Conservation (phyloP, 768 basidiomycete genomes). For the Chiua virens region DNA sequence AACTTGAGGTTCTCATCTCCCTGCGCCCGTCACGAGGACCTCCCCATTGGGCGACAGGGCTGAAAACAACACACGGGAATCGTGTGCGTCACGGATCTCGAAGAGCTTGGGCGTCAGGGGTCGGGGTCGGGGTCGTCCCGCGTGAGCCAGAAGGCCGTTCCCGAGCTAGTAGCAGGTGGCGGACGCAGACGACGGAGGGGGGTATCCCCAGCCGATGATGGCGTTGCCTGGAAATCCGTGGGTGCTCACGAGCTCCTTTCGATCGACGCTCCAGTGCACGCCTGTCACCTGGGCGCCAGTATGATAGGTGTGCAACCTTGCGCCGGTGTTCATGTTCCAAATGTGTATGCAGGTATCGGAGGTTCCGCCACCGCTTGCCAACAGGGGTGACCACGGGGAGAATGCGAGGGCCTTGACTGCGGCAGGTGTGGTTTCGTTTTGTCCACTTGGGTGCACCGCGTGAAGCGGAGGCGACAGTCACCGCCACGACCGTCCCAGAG, state of each 20-base stretch:
- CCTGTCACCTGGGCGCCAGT: constrained; percentile 93
- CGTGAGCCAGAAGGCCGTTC: constrained; percentile 8
- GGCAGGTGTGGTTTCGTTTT: constrained; percentile 86
- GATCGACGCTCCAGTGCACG: constrained; percentile 81
- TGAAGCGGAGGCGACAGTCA: constrained; percentile 43
- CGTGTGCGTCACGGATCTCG: constrained; percentile 88
- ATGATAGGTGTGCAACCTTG: constrained; percentile 81
- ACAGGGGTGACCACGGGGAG: constrained; percentile 92
- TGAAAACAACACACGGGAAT: constrained; percentile 85
- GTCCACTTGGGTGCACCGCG: constrained; percentile 80
- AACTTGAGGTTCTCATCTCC: constrained; percentile 97
- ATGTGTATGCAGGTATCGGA: constrained; percentile 89
- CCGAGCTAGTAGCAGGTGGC: constrained; percentile 46
- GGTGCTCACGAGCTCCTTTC: constrained; percentile 88
- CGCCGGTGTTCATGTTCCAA: constrained; percentile 92
- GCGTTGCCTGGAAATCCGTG: constrained; percentile 93
- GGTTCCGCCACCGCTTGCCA: constrained; percentile 94
- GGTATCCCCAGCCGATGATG: constrained; percentile 83
- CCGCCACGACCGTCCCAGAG: constrained; percentile 91
- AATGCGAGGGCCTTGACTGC: constrained; percentile 91
- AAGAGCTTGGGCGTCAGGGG: constrained; percentile 23
- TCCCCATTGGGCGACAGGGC: constrained; percentile 87
- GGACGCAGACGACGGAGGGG: constrained; percentile 40
- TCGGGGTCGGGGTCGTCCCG: constrained; percentile 15
- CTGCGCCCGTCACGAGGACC: constrained; percentile 87